phyloP scores from a whole-genome alignment of 2,329 filamentous ascomycete genomes.

The Colletotrichum tanaceti region DNA sequence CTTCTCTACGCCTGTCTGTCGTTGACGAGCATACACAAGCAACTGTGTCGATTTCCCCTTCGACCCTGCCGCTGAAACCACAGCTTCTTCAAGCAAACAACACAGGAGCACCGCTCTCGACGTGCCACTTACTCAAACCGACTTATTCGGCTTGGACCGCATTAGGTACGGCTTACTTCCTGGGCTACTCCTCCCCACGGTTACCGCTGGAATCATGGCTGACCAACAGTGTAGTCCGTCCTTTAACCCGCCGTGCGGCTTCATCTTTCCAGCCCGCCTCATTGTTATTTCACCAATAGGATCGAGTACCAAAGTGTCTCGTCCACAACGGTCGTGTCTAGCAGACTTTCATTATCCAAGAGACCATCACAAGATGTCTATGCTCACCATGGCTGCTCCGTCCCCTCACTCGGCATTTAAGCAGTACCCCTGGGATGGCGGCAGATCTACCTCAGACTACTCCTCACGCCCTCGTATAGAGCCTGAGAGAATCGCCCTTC shows the following conservation, averaged over 20 bases:
- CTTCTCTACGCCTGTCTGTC: conserved; percentile 35
- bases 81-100: conserved; percentile 23
- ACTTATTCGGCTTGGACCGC: conserved; percentile 31
- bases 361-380: conserved; percentile 59
- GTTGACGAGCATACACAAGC: conserved; percentile 35
- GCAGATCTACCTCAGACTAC: conserved; percentile 49
- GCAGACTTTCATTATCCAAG: conserved; percentile 43
- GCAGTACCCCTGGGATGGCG: conserved; percentile 55
- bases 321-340: conserved; percentile 34
- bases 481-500: conserved; percentile 57
- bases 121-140: conserved; percentile 17
- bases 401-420: conserved; percentile 56
- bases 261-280: conserved; percentile 40
- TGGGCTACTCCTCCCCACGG: not conserved
- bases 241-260: conserved; percentile 42
- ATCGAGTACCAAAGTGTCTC: conserved; percentile 49
- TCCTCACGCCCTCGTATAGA: conserved; percentile 52
- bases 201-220: not conserved
- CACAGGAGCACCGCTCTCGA: conserved; percentile 19
- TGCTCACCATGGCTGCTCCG: conserved; percentile 60
- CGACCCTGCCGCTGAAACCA: conserved; percentile 17
- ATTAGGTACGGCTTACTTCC: conserved; percentile 23
- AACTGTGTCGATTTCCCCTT: not conserved
- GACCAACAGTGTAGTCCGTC: conserved; percentile 27
- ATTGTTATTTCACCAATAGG: conserved; percentile 50